phyloP scores from a whole-genome alignment of 345 rosid species.

The Trapa bicornis region DNA sequence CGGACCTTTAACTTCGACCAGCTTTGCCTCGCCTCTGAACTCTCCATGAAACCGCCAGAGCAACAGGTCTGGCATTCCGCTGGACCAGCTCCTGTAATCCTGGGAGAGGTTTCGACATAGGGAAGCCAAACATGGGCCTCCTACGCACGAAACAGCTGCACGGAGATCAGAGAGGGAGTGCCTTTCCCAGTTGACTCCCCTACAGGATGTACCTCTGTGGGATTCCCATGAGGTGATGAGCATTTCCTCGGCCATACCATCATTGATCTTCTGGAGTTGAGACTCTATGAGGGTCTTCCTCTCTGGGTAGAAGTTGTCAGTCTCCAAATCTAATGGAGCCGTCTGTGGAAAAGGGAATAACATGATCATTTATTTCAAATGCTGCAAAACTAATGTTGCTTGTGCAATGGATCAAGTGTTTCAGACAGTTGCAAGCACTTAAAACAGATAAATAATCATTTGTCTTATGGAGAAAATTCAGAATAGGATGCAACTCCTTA shows the following conservation, averaged over 20 bases:
- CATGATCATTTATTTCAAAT: not conserved
- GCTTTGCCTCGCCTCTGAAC: constrained; percentile 85
- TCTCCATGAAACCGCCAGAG: constrained; percentile 75
- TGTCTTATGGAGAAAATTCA: not conserved
- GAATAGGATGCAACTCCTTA: not conserved
- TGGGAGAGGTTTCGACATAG: constrained; percentile 59
- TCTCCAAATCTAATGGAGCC: constrained; percentile 77
- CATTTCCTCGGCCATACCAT: constrained; percentile 80
- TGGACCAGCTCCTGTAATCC: constrained; percentile 85
- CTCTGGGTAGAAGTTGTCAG: constrained; percentile 46
- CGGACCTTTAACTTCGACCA: constrained; percentile 88
- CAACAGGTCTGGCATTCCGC: constrained; percentile 92
- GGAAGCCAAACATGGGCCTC: constrained; percentile 65
- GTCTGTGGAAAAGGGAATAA: constrained; percentile 24
- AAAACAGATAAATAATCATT: not conserved
- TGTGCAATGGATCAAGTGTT: not conserved
- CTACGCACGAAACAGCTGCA: constrained; percentile 70
- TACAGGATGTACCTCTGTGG: constrained; percentile 53
- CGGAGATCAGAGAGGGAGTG: constrained; percentile 63
- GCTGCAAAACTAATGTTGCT: not conserved
- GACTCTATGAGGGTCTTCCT: constrained; percentile 47
- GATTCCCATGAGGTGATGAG: constrained; percentile 67
- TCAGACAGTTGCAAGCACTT: not conserved
- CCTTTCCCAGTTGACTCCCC: constrained; percentile 70
- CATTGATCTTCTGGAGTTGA: constrained; percentile 40